Evolutionary conservation across 2,329 filamentous ascomycete species (phyloP).

Genomic region (Diaporthe citriasiana): DNA sequence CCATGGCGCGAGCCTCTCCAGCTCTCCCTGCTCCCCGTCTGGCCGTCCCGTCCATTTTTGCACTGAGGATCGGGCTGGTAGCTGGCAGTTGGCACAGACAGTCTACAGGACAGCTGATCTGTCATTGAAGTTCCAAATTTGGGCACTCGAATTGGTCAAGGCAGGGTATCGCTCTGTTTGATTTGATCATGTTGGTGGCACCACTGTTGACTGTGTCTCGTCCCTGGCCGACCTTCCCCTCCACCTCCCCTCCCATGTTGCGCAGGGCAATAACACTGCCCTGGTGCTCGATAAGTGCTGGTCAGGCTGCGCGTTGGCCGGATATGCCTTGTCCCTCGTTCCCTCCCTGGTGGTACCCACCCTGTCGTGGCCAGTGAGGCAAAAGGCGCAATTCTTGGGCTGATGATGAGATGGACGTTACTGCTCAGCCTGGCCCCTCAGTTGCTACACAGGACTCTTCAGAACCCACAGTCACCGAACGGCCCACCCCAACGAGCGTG

Average conservation of each 20-base stretch:
- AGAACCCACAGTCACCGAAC: not conserved
- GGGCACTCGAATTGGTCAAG: not conserved
- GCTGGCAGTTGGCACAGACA: not conserved
- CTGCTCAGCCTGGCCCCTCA: not conserved
- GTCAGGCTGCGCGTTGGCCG: not conserved
- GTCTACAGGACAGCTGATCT: not conserved
- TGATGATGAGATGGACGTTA: conserved; percentile 37
- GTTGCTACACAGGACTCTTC: not conserved
- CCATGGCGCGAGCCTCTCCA: conserved; percentile 1
- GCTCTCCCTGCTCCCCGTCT: not conserved
- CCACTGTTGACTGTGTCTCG: not conserved
- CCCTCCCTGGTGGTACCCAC: not conserved
- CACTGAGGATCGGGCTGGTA: not conserved
- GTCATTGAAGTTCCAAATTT: conserved; percentile 35
- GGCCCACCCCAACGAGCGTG: conserved; percentile 18
- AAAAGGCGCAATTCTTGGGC: conserved; percentile 37
- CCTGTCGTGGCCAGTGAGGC: not conserved
- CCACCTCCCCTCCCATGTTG: not conserved
- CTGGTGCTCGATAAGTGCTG: not conserved
- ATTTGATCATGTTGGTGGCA: not conserved
- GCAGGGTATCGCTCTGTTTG: not conserved
- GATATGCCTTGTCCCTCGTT: not conserved
- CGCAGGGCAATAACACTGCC: not conserved
- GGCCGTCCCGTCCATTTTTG: not conserved
- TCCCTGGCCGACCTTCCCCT: too few relatives aligned